phyloP scores from a whole-genome alignment of 345 rosid genomes.

The Lenwebbia sp. region DNA sequence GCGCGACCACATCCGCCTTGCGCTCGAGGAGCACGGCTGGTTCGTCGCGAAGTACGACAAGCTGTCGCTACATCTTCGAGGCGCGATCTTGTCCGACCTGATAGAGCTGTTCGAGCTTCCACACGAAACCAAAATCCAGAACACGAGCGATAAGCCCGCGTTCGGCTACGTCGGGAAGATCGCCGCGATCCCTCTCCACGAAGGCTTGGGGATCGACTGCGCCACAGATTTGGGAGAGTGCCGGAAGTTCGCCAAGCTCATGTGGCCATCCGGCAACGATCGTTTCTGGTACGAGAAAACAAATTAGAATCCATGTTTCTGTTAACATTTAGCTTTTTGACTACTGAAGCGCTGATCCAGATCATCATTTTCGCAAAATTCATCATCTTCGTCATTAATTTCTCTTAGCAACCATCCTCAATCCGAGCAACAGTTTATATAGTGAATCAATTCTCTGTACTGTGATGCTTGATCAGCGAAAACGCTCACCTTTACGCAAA shows the following conservation, averaged over 20 bases:
- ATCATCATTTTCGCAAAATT: background rate
- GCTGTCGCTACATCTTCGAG: slow-evolving; percentile 6
- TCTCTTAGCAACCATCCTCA: background rate
- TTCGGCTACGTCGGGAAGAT: slow-evolving; percentile 26
- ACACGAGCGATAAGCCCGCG: slow-evolving; percentile 15
- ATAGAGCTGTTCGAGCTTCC: slow-evolving; percentile 26
- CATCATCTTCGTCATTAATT: background rate
- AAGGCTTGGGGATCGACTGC: slow-evolving; percentile 24
- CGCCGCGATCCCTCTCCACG: slow-evolving; percentile 16
- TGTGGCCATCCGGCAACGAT: slow-evolving; percentile 36
- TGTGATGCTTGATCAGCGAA: slow-evolving; percentile 12
- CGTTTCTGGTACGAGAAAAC: slow-evolving; percentile 15
- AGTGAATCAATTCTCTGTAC: background rate
- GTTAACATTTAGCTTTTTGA: background rate
- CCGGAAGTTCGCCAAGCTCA: slow-evolving; percentile 18
- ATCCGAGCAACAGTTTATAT: background rate
- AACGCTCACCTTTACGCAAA: slow-evolving; percentile 23
- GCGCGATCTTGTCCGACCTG: background rate
- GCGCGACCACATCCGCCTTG: slow-evolving; percentile 1
- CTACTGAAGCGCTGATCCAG: background rate
- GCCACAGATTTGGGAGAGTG: slow-evolving; percentile 10
- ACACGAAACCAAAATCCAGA: slow-evolving; percentile 17
- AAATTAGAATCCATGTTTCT: background rate
- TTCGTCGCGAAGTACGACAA: slow-evolving; percentile 10
- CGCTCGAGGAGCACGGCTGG: slow-evolving; percentile 14